Evolutionary conservation across 1,284 basidiomycete species (phyloP).

Genomic region (Papiliotrema terrestris): DNA sequence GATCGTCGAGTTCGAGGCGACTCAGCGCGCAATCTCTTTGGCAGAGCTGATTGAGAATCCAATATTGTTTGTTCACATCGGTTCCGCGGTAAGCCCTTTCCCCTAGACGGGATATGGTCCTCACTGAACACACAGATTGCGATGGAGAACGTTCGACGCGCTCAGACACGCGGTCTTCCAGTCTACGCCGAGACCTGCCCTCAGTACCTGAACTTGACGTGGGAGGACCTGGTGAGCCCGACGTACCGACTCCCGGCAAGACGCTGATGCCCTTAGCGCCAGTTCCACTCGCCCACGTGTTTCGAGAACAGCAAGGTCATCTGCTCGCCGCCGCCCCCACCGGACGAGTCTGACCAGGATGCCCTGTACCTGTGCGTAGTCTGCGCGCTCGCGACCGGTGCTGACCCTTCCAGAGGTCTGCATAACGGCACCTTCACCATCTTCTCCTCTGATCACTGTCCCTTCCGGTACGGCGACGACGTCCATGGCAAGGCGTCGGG

Average conservation of each 20-base stretch:
- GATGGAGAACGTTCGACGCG: slow-evolving; percentile 17
- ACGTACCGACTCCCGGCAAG: neutral
- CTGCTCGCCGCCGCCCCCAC: slow-evolving; percentile 11
- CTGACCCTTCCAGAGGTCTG: slow-evolving; percentile 7
- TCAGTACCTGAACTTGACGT: slow-evolving; percentile 16
- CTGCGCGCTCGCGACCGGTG: neutral
- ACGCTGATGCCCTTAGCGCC: neutral
- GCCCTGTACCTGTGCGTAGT: slow-evolving; percentile 7
- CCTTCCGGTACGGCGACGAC: slow-evolving; percentile 10
- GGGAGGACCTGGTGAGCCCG: slow-evolving; percentile 11
- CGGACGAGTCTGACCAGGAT: slow-evolving; percentile 7
- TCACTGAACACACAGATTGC: neutral
- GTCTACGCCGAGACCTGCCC: slow-evolving; percentile 30
- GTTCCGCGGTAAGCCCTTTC: slow-evolving; percentile 23
- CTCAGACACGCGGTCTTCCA: slow-evolving; percentile 21
- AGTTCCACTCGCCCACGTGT: slow-evolving; percentile 11
- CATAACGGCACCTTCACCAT: slow-evolving; percentile 21
- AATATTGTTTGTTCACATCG: slow-evolving; percentile 33
- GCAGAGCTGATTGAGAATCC: slow-evolving; percentile 29
- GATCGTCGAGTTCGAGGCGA: slow-evolving; percentile 31
- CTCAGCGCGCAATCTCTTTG: slow-evolving; percentile 29
- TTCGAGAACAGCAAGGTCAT: slow-evolving; percentile 16
- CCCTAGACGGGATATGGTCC: slow-evolving; percentile 1
- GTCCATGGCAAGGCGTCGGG: slow-evolving; percentile 8
- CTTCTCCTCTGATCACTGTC: slow-evolving; percentile 18